Evolutionary conservation across 1,139 yeast genomes (phyloP).

Genomic region (Sugiyamaella pinicola): DNA sequence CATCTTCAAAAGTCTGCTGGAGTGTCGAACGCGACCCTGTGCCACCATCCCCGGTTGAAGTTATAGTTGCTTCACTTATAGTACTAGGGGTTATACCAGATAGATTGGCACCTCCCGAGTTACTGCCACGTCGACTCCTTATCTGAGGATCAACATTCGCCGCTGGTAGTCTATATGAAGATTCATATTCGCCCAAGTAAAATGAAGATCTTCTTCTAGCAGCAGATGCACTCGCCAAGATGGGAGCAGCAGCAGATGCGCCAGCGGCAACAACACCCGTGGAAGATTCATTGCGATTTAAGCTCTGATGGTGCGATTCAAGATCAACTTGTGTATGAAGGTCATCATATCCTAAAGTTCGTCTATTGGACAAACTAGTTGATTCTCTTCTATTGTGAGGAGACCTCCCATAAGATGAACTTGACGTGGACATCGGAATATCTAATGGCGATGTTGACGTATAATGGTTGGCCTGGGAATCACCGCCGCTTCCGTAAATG

Average conservation of each 20-base stretch:
- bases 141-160: not conserved
- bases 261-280: not conserved
- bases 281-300: slow-evolving; percentile 16
- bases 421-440: slow-evolving; percentile 23
- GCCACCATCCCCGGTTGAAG: slow-evolving; percentile 3
- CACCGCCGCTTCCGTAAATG: slow-evolving; percentile 9
- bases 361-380: slow-evolving; percentile 26
- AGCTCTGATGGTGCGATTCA: slow-evolving; percentile 28
- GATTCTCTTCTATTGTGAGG: slow-evolving; percentile 26
- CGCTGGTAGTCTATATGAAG: not conserved
- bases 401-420: slow-evolving; percentile 8
- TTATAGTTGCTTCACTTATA: slow-evolving; percentile 16
- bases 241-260: slow-evolving; percentile 12
- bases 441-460: slow-evolving; percentile 27
- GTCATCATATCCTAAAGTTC: slow-evolving; percentile 30
- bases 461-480: not conserved
- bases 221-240: slow-evolving; percentile 1
- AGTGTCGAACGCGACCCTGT: slow-evolving; percentile 4
- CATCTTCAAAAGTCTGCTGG: slow-evolving; percentile 59
- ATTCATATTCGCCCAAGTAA: slow-evolving; percentile 24
- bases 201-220: slow-evolving; percentile 24
- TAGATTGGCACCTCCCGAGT: slow-evolving; percentile 2
- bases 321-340: slow-evolving; percentile 27
- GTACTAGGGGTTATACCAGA: slow-evolving; percentile 23
- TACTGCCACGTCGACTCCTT: slow-evolving; percentile 18